Evolutionary conservation across 495 filamentous ascomycete genomes (phyloP), one percentile per base, ranked within the genome.

Genomic region (Penicillium daleae): DNA sequence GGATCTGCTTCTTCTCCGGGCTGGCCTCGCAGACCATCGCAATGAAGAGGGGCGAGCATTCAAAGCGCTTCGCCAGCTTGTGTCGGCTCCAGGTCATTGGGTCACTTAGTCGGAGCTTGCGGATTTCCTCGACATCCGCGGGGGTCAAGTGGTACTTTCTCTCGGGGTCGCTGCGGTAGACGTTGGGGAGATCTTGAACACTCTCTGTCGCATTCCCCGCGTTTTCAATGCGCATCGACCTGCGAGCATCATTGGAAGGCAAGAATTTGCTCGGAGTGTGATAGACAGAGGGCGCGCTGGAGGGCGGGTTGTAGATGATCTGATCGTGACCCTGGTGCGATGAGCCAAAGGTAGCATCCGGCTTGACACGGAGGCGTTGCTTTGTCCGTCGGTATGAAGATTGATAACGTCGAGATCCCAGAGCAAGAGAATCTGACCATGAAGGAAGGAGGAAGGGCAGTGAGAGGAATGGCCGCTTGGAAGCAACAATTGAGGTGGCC

Each of bases 291-390:
- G 96, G 85, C 0, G 86, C 84, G 33, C 91, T 87, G n/a, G 93
- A 89, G 7, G 95, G 95, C 44, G 95, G 95, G 78, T 97, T 98
- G 88, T 89, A 93, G 77, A 99, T 87, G 74, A 98, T 91, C 66
- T 91, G 83, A 64, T 88, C 81, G 59, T 76, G 68, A 5, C 66
- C 27, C 42, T 83, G 75, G 27, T 78, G 69, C 10, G 83, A 70
- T 21, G 76, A 65, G 56, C 84, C 79, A 78, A 92, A 94, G 57
- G 90, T 89, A 12, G 85, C 80, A 76, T 92, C 88, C 27, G 89
- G 89, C 58, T 88, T 86, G 66, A 93, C 82, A 62, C 86, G 86
- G 62, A 93, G 85, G 13, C 86, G 83, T 76, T 88, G 86, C 74
- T 87, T 89, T 46, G 86, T 89, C 33, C 92, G 89, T 44, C 86